Base-by-base conservation (phyloP, 78 protist genomes). In the Cavenderia fasciculata region DNA sequence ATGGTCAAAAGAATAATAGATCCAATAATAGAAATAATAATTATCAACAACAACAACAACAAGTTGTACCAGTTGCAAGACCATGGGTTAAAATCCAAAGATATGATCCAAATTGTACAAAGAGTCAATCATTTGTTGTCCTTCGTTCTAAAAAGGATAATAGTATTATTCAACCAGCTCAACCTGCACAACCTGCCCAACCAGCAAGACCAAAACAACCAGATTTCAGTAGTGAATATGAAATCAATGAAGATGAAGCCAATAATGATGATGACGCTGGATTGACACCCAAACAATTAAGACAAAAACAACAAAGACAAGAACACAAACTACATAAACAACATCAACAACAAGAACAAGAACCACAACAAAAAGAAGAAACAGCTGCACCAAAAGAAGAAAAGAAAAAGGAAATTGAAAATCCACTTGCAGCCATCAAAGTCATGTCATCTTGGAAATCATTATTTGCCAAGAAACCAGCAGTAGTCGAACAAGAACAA, bases 401-500 rank as follows among this genome's bases (percentile, higher is more conserved):
- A 10, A 52, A 34, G 7, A 51, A 59, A 51, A 54, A 54, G 14
- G n/a, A 54, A 14, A 12, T 54, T 54, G 61, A 34, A 33, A 47
- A 47, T 47, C 52, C 52, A 16, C 52, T 16, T 47, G 46, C 27
- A 34, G 57, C 23, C 44, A 68, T 68, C n/a, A 68, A 73, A 68
- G 90, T 82, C 12, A 38, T 36, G 12, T 29, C 33, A 68, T 44
- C 90, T 29, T 82, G 90, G 90, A 82, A 70, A 82, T 82, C 90
- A 51, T 43, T 82, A 23, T 82, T 82, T 43, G 57, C 21, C 16
- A 65, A 65, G 41, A 1, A 4, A 23, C 61, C 14, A 51, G 36
- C 4, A 43, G 34, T 29, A 74, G n/a, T n/a, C 65, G 47, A 74
- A n/a, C 84, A 74, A 25, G 16, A 69, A 14, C 11, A 69, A 27